These are phyloP conservation scores for Orbilia javanica DNA, from an alignment of 2,329 filamentous ascomycete genomes.

Conservation along the genomic window DNA sequence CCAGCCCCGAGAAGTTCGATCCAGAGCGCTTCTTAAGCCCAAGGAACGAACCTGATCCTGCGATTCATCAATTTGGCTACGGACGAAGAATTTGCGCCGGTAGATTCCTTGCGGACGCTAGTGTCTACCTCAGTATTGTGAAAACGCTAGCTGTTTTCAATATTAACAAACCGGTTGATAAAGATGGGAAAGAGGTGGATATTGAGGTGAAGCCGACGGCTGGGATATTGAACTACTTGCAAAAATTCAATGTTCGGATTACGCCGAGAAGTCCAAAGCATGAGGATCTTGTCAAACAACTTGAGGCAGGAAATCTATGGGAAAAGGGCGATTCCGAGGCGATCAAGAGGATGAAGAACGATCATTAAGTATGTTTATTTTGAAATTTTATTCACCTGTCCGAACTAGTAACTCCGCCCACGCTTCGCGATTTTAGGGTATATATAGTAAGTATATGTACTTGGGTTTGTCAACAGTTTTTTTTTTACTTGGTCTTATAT, in stretches of 20 bases:
- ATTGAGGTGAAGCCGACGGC: slow-evolving; percentile 32
- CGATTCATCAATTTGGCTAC: slow-evolving; percentile 67
- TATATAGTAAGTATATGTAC: too few relatives aligned
- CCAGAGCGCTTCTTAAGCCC: slow-evolving; percentile 59
- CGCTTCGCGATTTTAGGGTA: too few relatives aligned
- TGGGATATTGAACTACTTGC: slow-evolving; percentile 11
- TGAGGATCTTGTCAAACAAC: neutral
- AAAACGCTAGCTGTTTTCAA: slow-evolving; percentile 72
- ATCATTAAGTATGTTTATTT: too few relatives aligned
- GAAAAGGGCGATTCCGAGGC: slow-evolving; percentile 8
- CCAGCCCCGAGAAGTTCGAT: slow-evolving; percentile 60
- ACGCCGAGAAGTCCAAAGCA: slow-evolving; percentile 32
- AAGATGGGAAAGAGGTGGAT: slow-evolving; percentile 21
- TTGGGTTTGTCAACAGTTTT: too few relatives aligned
- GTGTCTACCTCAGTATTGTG: slow-evolving; percentile 72
- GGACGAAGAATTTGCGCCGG: slow-evolving; percentile 71
- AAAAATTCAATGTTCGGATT: slow-evolving; percentile 15
- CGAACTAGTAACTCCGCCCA: too few relatives aligned
- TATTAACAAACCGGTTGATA: slow-evolving; percentile 63
- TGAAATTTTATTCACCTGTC: too few relatives aligned
- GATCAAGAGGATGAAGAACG: neutral
- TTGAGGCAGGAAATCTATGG: neutral
- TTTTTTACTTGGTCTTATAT: too few relatives aligned
- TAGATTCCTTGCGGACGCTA: slow-evolving; percentile 72
- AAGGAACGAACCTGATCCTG: slow-evolving; percentile 59